Percentiles rank a stretch among this genome's conserved stretches.
phyloP scores from a whole-genome alignment of 1,284 basidiomycete species.

The Meira miltonrushii region DNA sequence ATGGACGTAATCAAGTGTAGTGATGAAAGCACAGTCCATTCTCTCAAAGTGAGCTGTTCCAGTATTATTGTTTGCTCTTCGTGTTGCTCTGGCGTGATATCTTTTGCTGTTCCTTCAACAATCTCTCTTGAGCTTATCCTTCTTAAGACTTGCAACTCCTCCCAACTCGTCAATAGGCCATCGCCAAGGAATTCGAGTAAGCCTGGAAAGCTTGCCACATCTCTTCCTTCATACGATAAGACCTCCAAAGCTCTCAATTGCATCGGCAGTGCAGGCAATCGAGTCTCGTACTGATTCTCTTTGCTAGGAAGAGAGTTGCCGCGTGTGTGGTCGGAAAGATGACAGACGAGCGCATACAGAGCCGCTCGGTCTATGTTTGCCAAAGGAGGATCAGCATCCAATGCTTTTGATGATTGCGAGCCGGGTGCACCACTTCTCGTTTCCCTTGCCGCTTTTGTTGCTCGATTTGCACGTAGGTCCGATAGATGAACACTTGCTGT shows the following conservation, averaged over 20 bases:
- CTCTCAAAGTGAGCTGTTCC: constrained; percentile 24
- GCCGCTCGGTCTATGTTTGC: constrained; percentile 40
- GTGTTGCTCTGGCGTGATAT: constrained; percentile 11
- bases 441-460: constrained; percentile 29
- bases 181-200: constrained; percentile 32
- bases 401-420: constrained; percentile 34
- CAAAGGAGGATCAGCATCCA: constrained; percentile 35
- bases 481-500: constrained; percentile 30
- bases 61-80: constrained; percentile 8
- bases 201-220: constrained; percentile 39
- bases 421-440: constrained; percentile 38
- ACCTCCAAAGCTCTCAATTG: constrained; percentile 42
- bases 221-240: constrained; percentile 44
- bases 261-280: constrained; percentile 21
- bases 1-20: constrained; percentile 39
- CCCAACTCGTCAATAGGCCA: constrained; percentile 37
- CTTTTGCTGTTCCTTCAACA: neutral
- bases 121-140: neutral
- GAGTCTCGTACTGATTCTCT: neutral
- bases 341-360: constrained; percentile 38
- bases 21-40: constrained; percentile 32
- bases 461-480: constrained; percentile 26
- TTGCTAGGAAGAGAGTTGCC: neutral
- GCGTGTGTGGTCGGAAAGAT: constrained; percentile 16
- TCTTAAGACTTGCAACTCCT: constrained; percentile 34